Evolutionary conservation across 139 green algal species (phyloP), one percentile per base, ranked within the genome.

Genomic region (Chlamydomonas applanata): DNA sequence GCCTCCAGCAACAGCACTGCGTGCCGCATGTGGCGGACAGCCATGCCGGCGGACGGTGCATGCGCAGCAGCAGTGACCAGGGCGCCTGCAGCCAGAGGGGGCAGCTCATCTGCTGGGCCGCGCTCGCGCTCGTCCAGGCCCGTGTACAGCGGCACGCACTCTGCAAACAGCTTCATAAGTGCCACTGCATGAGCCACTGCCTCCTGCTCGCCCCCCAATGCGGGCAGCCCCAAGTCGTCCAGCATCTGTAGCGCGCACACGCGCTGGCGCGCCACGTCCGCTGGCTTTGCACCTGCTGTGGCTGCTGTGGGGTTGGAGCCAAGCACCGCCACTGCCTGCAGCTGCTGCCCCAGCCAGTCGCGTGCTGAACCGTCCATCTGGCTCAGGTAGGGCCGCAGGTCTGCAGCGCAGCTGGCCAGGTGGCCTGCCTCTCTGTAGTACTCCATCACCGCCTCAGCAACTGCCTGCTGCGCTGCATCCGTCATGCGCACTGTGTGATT

Each of bases 71-170:
- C 77, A 19, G 61, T 59, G 25, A 92, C 14, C 30, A 95, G 82
- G 2, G 83, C 72, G 1, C 57, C 69, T 1, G 78, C 84, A 2
- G 91, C 91, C 9, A 92, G 60, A 1, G 54, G 52, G 3, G 92
- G 76, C 34, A 94, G 83, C 56, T 95, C 90, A 71, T 96, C 90
- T 1, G 83, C 90, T 20, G 87, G 82, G 30, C 89, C 91, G 4
- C 88, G 69, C 69, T 96, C 91, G n/a, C 91, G 86, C 30, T 88
- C 75, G 63, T 96, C 90, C 27, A 96, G 63, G 1, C 72, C 83
- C 22, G 60, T 22, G 57, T 82, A 91, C 44, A 93, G 76, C 2
- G 82, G 78, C 53, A 84, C 57, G 11, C 80, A 76, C 4, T 54
- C 30, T 9, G 53, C 46, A 70, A 89, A 93, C 20, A 88, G 73